Evolutionary conservation across 2,329 filamentous ascomycete genomes (phyloP).

Genomic region (Neonectria coccinea): DNA sequence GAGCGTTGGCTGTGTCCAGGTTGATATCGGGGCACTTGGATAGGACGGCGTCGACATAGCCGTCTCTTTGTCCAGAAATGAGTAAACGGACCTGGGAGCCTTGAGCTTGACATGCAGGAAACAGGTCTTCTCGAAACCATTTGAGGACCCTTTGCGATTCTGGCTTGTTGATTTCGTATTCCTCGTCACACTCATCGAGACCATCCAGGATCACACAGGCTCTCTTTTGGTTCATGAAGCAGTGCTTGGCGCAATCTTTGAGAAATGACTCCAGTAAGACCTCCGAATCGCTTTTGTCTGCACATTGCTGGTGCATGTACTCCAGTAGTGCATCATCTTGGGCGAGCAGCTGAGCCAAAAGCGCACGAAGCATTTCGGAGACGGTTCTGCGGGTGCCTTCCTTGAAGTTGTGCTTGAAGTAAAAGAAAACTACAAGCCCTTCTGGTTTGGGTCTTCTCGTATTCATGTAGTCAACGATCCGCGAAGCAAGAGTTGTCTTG

Average conservation of each 20-base stretch:
- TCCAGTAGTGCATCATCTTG: not conserved
- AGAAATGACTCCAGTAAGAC: not conserved
- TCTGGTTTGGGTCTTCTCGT: not conserved
- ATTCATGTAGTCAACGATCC: not conserved
- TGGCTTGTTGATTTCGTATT: slow-evolving; percentile 43
- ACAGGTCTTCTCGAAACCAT: not conserved
- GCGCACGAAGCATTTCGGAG: not conserved
- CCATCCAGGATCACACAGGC: slow-evolving; percentile 52
- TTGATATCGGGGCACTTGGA: not conserved
- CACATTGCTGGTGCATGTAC: not conserved
- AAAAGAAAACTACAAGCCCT: not conserved
- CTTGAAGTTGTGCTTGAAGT: not conserved
- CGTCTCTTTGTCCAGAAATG: not conserved
- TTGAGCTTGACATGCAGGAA: not conserved
- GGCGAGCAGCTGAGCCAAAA: not conserved
- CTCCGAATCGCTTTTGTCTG: not conserved
- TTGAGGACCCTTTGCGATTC: not conserved
- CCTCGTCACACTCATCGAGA: slow-evolving; percentile 44
- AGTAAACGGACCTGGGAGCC: not conserved
- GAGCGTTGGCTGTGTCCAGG: not conserved
- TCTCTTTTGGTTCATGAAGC: not conserved
- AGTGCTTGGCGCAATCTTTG: not conserved
- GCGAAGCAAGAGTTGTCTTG: not conserved
- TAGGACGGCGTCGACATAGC: not conserved
- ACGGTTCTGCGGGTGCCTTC: not conserved